Base-by-base conservation (phyloP, 1,284 basidiomycete species). In the Cryptococcus hybrid region DNA sequence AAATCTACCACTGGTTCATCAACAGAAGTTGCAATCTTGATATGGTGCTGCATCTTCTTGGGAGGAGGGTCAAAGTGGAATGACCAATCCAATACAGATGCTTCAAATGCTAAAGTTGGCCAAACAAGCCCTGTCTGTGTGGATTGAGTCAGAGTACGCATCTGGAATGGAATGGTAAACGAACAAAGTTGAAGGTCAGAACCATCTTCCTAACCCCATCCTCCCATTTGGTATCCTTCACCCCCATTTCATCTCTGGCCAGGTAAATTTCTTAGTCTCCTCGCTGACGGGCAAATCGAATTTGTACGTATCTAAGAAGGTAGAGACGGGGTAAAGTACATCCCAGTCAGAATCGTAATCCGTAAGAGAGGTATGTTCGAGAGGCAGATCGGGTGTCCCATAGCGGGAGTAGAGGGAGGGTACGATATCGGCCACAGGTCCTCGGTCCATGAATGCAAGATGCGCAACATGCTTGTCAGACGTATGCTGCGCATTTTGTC, bases 91-190 rank as follows among this genome's bases (percentile, higher is more conserved):
- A 94, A 75, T 6, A 99, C 90, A 61, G 96, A 88, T 0, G 92
- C 94, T 55, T 94, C 88, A 68, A 99, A 98, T 0, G 92, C 89
- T 54, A 99, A 84, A 1, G 90, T 92, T 84, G 71, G 56, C 61
- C 54, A 71, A 9, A 74, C 71, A 9, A 76, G 56, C 44, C 56
- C 65, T 34, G 62, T 64, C 73, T 71, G 58, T 37, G n/a, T 12
- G 49, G 12, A 52, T n/a, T 13, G 30, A 30, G n/a, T 55, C 36
- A 55, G 46, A 30, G 34, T 3, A 52, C 9, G 36, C 3, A 30
- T 30, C 30, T 36, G 18, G 12, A n/a, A 35, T 45, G 4, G 8
- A 48, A 52, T 13, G 6, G 46, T 15, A 50, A 39, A 8, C 87
- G 88, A 1, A 90, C 89, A 78, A 97, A 93, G 47, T 84, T 80